A percentile compares a stretch with the other conserved stretches of the same genome.
Conservation (phyloP, 352 stramenopile genomes). For the Phytopythium delawarense region DNA sequence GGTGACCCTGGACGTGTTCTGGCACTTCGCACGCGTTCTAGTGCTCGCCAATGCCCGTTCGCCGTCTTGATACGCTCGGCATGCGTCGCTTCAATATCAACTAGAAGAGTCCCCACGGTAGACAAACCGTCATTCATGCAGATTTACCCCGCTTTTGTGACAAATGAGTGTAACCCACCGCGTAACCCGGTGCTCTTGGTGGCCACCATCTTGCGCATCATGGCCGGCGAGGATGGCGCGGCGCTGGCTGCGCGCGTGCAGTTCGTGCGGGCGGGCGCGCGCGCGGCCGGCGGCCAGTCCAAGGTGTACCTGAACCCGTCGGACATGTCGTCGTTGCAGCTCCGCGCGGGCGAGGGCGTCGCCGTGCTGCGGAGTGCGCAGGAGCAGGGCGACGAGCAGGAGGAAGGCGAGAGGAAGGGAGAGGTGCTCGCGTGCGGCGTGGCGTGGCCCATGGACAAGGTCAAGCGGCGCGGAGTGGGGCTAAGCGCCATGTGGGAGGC, state of each 20-base stretch:
- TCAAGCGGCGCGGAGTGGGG: slow-evolving; percentile 56
- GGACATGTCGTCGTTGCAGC: slow-evolving; percentile 35
- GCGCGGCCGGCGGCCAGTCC: slow-evolving; percentile 47
- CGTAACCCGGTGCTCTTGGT: background rate
- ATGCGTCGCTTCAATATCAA: slow-evolving; percentile 5
- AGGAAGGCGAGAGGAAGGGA: background rate
- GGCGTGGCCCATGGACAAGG: slow-evolving; percentile 41
- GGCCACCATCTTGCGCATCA: background rate
- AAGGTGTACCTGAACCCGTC: slow-evolving; percentile 66
- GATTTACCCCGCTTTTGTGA: background rate
- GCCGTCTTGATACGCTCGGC: no score
- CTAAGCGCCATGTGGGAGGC: slow-evolving; percentile 75
- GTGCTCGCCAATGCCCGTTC: no score
- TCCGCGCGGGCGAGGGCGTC: slow-evolving; percentile 41
- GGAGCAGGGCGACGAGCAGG: background rate
- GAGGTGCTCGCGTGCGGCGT: slow-evolving; percentile 4
- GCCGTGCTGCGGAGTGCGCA: slow-evolving; percentile 17
- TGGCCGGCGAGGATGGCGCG: background rate
- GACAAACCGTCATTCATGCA: background rate
- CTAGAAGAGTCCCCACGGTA: background rate
- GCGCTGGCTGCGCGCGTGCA: slow-evolving; percentile 39
- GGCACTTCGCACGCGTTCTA: no score
- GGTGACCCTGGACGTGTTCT: no score
- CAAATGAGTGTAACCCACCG: background rate
- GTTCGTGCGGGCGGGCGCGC: slow-evolving; percentile 53